These are phyloP conservation scores for Xerocomus amazonicus DNA, from an alignment of 1,284 basidiomycete genomes.

Conservation along the genomic window DNA sequence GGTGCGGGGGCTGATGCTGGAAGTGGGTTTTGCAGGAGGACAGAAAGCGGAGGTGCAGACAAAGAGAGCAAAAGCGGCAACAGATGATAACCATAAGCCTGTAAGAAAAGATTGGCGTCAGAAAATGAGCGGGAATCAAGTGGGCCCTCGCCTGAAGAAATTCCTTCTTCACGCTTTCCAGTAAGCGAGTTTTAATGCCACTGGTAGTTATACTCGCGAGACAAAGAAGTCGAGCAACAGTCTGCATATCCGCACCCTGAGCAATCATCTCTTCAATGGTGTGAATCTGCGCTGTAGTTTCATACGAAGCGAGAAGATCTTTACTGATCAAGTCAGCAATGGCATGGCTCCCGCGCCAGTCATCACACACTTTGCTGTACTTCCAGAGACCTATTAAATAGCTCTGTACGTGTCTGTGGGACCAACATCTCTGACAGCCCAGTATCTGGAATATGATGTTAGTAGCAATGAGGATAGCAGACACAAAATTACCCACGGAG, in stretches of 20 bases:
- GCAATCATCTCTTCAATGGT: constrained; percentile 87
- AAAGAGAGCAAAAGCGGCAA: constrained; percentile 84
- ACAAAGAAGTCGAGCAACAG: constrained; percentile 78
- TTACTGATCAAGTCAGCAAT: constrained; percentile 10
- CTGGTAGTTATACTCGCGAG: constrained; percentile 81
- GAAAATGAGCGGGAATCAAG: constrained; percentile 7
- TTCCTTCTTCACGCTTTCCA: constrained; percentile 90
- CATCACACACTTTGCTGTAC: constrained; percentile 84
- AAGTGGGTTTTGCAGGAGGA: constrained; percentile 62
- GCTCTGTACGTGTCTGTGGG: constrained; percentile 79
- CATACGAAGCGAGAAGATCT: constrained; percentile 92
- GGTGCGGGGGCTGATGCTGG: constrained; percentile 45
- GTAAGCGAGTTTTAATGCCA: constrained; percentile 82
- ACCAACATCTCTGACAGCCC: constrained; percentile 90
- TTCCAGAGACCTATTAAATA: constrained; percentile 90
- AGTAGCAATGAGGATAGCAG: constrained; percentile 5
- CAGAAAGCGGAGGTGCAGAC: constrained; percentile 64
- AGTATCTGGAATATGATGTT: constrained; percentile 62
- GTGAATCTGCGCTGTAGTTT: constrained; percentile 69
- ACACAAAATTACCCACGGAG: constrained; percentile 61
- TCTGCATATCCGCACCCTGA: constrained; percentile 76
- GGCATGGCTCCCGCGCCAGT: background rate
- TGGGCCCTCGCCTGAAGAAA: constrained; percentile 69
- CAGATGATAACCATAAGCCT: constrained; percentile 92
- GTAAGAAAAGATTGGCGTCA: constrained; percentile 11